These are phyloP conservation scores for Hirsutella minnesotensis DNA, from an alignment of 2,329 filamentous ascomycete species.

Conservation along the genomic window DNA sequence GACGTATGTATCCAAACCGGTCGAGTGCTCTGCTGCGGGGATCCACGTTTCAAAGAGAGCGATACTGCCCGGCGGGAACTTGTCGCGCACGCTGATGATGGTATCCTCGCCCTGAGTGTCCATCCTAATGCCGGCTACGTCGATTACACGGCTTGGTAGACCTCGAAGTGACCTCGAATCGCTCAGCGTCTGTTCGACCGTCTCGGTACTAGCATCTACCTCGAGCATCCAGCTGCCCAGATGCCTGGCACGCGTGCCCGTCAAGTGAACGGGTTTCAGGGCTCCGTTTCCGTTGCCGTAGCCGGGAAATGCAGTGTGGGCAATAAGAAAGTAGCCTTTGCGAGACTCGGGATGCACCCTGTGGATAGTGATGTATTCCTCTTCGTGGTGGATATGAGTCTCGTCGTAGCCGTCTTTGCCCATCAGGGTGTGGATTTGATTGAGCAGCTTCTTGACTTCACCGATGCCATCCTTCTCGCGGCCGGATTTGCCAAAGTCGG, in stretches of 20 bases:
- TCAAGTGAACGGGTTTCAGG: slow-evolving; percentile 67
- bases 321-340: slow-evolving; percentile 90
- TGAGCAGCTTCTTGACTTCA: slow-evolving; percentile 81
- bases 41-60: slow-evolving; percentile 96
- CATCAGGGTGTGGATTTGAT: slow-evolving; percentile 92
- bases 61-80: slow-evolving; percentile 88
- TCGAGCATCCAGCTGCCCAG: slow-evolving; percentile 89
- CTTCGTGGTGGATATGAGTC: slow-evolving; percentile 92
- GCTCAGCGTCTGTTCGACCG: slow-evolving; percentile 48
- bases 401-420: slow-evolving; percentile 90
- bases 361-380: slow-evolving; percentile 93
- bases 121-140: slow-evolving; percentile 62
- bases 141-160: slow-evolving; percentile 70
- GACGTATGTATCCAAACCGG: slow-evolving; percentile 75
- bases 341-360: slow-evolving; percentile 84
- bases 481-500: slow-evolving; percentile 47
- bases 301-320: slow-evolving; percentile 89
- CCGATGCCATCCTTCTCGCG: slow-evolving; percentile 76
- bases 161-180: slow-evolving; percentile 67
- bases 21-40: slow-evolving; percentile 70
- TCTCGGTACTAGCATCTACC: slow-evolving; percentile 65
- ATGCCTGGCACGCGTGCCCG: slow-evolving; percentile 73
- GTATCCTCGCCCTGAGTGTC: slow-evolving; percentile 64
- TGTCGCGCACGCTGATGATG: slow-evolving; percentile 65
- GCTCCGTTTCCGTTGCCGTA: slow-evolving; percentile 75